A percentile compares a stretch with the other conserved stretches of the same genome.
phyloP scores from a whole-genome alignment of 2,329 filamentous ascomycete genomes.

The Ramularia endophylla region DNA sequence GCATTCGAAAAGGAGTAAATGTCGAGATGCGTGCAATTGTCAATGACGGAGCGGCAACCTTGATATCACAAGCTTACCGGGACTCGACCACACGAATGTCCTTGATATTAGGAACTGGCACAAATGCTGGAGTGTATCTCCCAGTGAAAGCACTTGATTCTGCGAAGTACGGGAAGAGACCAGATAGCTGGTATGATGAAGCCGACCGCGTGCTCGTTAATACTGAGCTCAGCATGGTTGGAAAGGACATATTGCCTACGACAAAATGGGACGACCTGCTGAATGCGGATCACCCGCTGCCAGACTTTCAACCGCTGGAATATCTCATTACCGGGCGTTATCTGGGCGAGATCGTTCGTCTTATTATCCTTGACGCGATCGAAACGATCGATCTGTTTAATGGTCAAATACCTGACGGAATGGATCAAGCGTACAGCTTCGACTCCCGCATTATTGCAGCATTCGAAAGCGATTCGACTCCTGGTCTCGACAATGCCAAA shows the following conservation, averaged over 20 bases:
- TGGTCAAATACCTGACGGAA: constrained; percentile 48
- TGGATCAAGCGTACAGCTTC: constrained; percentile 53
- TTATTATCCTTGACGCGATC: constrained; percentile 56
- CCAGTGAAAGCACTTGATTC: constrained; percentile 49
- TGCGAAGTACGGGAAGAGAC: constrained; percentile 52
- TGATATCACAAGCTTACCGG: constrained; percentile 57
- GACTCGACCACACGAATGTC: constrained; percentile 57
- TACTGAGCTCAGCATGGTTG: constrained; percentile 63
- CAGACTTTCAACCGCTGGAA: constrained; percentile 61
- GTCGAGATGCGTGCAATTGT: constrained; percentile 57
- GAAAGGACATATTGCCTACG: constrained; percentile 51
- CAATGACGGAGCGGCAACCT: constrained; percentile 57
- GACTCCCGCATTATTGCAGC: constrained; percentile 55
- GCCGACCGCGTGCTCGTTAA: constrained; percentile 60
- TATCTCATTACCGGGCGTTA: constrained; percentile 60
- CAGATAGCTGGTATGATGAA: constrained; percentile 49
- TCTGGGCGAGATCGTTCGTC: constrained; percentile 56
- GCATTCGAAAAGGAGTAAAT: constrained; percentile 47
- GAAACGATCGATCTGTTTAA: constrained; percentile 50
- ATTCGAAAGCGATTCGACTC: constrained; percentile 46
- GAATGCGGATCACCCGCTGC: constrained; percentile 51
- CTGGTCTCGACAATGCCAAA: constrained; percentile 35
- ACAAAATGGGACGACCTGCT: constrained; percentile 58
- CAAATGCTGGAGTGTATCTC: constrained; percentile 58
- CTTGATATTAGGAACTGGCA: constrained; percentile 59